Conservation (phyloP, 495 filamentous ascomycete species). For the Lichina pygmaea region DNA sequence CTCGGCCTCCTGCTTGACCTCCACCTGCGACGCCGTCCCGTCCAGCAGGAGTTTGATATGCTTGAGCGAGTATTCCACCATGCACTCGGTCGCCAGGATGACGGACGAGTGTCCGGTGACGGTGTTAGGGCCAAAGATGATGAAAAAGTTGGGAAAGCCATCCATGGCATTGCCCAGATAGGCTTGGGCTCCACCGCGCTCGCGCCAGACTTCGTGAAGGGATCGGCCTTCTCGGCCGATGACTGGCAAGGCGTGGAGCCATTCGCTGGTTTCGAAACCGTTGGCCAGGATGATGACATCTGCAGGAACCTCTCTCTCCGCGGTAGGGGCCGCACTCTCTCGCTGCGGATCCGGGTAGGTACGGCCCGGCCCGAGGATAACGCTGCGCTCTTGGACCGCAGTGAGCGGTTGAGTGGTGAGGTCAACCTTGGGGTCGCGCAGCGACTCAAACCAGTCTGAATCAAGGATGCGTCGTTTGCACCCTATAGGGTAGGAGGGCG, state of each 20-base stretch:
- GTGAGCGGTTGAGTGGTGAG: slow-evolving; percentile 27
- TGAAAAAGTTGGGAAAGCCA: slow-evolving; percentile 42
- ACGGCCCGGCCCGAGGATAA: slow-evolving; percentile 24
- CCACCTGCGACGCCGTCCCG: slow-evolving; percentile 14
- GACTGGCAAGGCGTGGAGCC: slow-evolving; percentile 14
- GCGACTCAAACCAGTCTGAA: slow-evolving; percentile 22
- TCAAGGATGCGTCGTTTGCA: slow-evolving; percentile 37
- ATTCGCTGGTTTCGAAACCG: slow-evolving; percentile 18
- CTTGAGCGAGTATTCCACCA: slow-evolving; percentile 23
- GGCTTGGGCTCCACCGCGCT: slow-evolving; percentile 26
- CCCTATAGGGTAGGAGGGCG: slow-evolving; percentile 30
- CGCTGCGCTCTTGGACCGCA: slow-evolving; percentile 18
- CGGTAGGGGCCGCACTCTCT: slow-evolving; percentile 5
- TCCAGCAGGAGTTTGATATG: slow-evolving; percentile 23
- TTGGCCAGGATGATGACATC: slow-evolving; percentile 33
- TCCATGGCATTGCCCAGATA: slow-evolving; percentile 38
- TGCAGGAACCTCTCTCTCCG: slow-evolving; percentile 18
- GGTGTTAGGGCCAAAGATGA: slow-evolving; percentile 38
- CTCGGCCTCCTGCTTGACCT: slow-evolving; percentile 25
- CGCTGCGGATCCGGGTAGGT: slow-evolving; percentile 15
- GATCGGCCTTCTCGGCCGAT: slow-evolving; percentile 19
- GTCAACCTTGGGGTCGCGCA: slow-evolving; percentile 26
- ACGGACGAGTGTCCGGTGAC: slow-evolving; percentile 35
- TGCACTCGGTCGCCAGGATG: slow-evolving; percentile 31
- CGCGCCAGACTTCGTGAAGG: slow-evolving; percentile 25